These are phyloP conservation scores for Bonnemaisonia californica DNA, from an alignment of 31 red algal genomes.

Conservation along the genomic window DNA sequence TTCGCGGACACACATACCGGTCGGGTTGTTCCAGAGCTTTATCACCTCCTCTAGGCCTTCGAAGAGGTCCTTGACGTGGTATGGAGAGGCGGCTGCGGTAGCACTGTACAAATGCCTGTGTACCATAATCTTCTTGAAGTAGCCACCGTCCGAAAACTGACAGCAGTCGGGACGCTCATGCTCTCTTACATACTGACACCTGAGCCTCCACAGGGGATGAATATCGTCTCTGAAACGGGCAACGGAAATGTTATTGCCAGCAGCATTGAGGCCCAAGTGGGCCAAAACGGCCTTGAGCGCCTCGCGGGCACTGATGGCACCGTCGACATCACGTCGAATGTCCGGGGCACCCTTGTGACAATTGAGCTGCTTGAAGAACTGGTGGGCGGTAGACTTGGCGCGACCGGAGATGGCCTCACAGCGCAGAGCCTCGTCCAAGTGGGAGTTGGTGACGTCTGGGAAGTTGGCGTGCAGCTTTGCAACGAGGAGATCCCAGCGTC, in stretches of 20 bases:
- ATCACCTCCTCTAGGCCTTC: conserved; percentile 61
- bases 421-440: conserved; percentile 35
- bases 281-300: conserved; percentile 36
- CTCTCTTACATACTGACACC: conserved; percentile 32
- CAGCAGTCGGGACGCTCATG: conserved; percentile 39
- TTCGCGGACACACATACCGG: conserved; percentile 59
- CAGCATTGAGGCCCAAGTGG: conserved; percentile 30
- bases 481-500: conserved; percentile 29
- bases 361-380: conserved; percentile 39
- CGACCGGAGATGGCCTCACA: conserved; percentile 51
- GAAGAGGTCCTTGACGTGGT: conserved; percentile 50
- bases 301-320: conserved; percentile 47
- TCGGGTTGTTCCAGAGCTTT: conserved; percentile 60
- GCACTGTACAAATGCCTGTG: conserved; percentile 52
- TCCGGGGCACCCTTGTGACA: conserved; percentile 70
- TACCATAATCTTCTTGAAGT: conserved; percentile 68
- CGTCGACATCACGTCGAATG: conserved; percentile 59
- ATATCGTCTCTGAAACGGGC: conserved; percentile 40
- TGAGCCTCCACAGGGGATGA: conserved; percentile 45
- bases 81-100: conserved; percentile 14
- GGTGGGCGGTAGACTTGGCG: conserved; percentile 21
- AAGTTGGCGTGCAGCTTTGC: conserved; percentile 14
- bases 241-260: conserved; percentile 19
- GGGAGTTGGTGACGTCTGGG: not conserved
- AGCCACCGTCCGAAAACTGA: conserved; percentile 52